A percentile compares a stretch with the other conserved stretches of the same genome.
Conservation (phyloP, 495 filamentous ascomycete species). For the Xylaria venustula region DNA sequence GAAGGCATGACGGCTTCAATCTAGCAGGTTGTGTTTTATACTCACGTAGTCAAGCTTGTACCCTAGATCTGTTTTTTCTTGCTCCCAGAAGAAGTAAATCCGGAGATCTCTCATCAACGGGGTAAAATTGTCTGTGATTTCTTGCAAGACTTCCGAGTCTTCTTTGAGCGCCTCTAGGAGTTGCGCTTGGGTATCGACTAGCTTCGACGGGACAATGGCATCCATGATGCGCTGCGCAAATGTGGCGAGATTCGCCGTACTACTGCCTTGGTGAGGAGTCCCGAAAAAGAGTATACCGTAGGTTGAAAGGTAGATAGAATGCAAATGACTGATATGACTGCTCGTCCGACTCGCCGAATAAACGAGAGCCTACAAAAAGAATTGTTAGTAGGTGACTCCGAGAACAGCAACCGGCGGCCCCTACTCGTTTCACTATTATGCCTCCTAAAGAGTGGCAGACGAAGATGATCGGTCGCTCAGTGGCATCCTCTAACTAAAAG, state of each 20-base stretch:
- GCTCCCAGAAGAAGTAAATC: constrained; percentile 47
- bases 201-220: constrained; percentile 7
- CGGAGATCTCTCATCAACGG: constrained; percentile 43
- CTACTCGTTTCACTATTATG: constrained; percentile 8
- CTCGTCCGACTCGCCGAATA: constrained; percentile 26
- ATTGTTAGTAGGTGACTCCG: neutral
- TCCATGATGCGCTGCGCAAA: constrained; percentile 6
- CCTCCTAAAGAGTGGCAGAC: constrained; percentile 8
- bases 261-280: constrained; percentile 32
- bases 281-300: constrained; percentile 41
- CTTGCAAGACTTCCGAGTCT: constrained; percentile 39
- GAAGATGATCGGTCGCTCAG: constrained; percentile 6
- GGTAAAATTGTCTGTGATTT: constrained; percentile 43
- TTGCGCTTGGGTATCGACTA: constrained; percentile 16
- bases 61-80: constrained; percentile 35
- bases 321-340: constrained; percentile 25
- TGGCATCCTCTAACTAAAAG: neutral
- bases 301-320: constrained; percentile 38
- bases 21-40: neutral
- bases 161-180: constrained; percentile 32
- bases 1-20: neutral
- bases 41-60: constrained; percentile 30
- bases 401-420: neutral
- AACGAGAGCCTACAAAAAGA: constrained; percentile 19
- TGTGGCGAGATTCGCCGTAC: constrained; percentile 3